Evolutionary conservation across 2,329 filamentous ascomycete genomes (phyloP), one percentile per base, ranked within the genome.

Genomic region (Pseudogymnoascus sp.): DNA sequence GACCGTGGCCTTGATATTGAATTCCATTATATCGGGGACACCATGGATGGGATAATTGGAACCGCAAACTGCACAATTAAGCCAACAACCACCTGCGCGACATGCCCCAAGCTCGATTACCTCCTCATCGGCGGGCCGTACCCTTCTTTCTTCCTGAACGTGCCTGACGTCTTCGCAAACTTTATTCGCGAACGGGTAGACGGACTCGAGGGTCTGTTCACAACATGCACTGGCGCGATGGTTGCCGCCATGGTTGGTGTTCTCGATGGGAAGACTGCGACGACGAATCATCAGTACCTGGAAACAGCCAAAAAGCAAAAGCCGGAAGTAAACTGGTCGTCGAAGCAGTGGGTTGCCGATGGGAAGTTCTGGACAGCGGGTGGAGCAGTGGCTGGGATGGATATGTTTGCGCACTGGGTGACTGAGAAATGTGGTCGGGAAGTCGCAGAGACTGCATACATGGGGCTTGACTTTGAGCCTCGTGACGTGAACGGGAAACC

Each of bases 341-440:
- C 64, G 28, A 71, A 76, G 25, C 75, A 78, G 63, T 80, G 77
- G 76, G 68, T 78, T 60, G 61, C 75, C 0, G 76, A 79, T 57
- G 74, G 71, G 0, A 77, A 78, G 37, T 70, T 79, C 30, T 79
- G 78, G 78, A 79, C 77, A 2, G 74, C 73, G 0, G 72, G 72
- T 1, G 78, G 78, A 12, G 75, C 77, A 0, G 67, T 75, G 14
- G 76, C 77, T 4, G 78, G 77, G 0, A 79, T 85, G 50, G 85
- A 88, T 74, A 74, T 81, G 62, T 64, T 70, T 35, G 64, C 67
- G 9, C 47, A 65, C 28, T 70, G 68, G 67, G 63, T 70, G 3
- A 64, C 60, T 14, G 37, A 66, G 61, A 65, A 64, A 35, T 69
- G 62, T 64, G 65, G 63, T 1, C 47, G 62, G 60, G 65, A 69